These are phyloP conservation scores for Euphorbia corollata DNA, from an alignment of 441 rosid genomes.

Conservation along the genomic window DNA sequence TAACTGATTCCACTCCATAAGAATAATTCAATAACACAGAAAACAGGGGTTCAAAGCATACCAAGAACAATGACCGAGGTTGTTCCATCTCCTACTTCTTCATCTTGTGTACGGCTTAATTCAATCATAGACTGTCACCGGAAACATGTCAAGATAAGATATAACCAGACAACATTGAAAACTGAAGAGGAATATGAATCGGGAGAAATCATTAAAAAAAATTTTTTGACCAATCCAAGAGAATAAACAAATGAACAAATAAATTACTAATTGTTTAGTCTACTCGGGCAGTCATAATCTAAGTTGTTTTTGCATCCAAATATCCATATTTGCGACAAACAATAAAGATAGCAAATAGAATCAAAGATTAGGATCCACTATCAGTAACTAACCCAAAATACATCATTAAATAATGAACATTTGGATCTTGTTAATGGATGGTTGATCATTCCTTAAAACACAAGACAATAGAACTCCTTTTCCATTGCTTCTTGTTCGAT, in stretches of 20 bases:
- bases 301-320: not conserved
- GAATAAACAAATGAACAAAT: not conserved
- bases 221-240: not conserved
- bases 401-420: not conserved
- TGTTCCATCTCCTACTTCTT: conserved; percentile 98
- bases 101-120: conserved; percentile 89
- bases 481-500: not conserved
- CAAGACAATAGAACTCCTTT: not conserved
- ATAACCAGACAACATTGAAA: conserved; percentile 8
- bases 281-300: not conserved
- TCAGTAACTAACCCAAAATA: not conserved
- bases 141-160: conserved; percentile 13
- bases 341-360: not conserved
- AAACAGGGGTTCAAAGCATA: conserved; percentile 21
- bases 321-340: not conserved
- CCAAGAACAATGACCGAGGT: conserved; percentile 93
- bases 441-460: not conserved
- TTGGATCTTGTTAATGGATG: not conserved
- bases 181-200: not conserved
- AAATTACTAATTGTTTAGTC: not conserved
- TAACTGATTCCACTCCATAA: not conserved
- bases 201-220: not conserved
- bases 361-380: not conserved
- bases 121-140: conserved; percentile 79
- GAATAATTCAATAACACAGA: not conserved